Evolutionary conservation across 225 moss, liverwort and hornwort genomes (phyloP).

Genomic region (Rhytidiadelphus loreus): DNA sequence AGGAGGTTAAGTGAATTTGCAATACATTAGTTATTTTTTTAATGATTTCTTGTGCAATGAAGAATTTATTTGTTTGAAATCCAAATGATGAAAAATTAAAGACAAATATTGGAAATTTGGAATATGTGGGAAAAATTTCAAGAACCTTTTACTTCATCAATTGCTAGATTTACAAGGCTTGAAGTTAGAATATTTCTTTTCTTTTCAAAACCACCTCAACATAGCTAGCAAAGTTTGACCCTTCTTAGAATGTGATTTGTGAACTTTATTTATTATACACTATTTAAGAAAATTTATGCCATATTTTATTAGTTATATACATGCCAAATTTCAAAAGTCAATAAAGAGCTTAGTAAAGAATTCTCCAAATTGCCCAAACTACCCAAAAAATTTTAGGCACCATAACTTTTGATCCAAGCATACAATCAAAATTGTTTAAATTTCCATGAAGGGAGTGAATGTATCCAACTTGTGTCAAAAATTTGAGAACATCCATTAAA

Average conservation of each 20-base stretch:
- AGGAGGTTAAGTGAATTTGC: not conserved
- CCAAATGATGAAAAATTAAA: fast-evolving
- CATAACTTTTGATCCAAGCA: not conserved
- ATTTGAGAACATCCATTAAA: not conserved
- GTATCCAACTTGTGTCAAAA: not conserved
- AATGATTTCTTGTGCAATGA: not conserved
- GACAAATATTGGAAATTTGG: not conserved
- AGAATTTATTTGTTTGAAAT: not conserved
- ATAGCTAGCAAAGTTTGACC: not conserved
- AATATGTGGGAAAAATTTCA: not conserved
- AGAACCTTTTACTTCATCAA: not conserved
- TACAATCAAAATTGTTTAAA: fast-evolving
- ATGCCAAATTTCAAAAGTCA: not conserved
- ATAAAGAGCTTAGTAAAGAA: not conserved
- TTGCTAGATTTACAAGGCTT: not conserved
- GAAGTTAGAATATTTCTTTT: not conserved
- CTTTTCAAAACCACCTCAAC: fast-evolving
- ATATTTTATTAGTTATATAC: not conserved
- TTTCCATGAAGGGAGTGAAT: fast-evolving
- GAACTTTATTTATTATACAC: not conserved
- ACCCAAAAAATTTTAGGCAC: fast-evolving
- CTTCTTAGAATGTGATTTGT: not conserved
- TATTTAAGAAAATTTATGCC: not conserved
- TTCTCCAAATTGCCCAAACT: fast-evolving
- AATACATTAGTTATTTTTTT: not conserved